Base-by-base conservation (phyloP, 73 alveolate genomes). In the Paramecium sexaurelia region DNA sequence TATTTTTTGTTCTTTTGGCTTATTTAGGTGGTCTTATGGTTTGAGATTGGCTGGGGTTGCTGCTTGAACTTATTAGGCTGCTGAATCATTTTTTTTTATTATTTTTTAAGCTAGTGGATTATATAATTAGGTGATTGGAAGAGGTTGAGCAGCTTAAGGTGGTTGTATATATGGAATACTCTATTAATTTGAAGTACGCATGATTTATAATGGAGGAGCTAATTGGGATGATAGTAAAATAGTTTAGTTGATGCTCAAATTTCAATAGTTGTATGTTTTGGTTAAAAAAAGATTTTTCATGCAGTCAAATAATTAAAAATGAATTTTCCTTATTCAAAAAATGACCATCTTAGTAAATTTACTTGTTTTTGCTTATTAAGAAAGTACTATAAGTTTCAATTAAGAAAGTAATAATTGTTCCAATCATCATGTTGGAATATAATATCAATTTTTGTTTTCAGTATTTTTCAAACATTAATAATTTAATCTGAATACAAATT, bases 301-400 rank as follows among this genome's bases (percentile, higher is more conserved):
- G 24, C 45, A 33, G 45, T 73, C 32, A 73, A n/a, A 33, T 35
- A 73, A 35, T 73, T 32, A 17, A 29, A 73, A 20, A 35, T 9
- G 5, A 27, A 73, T 41, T 73, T 73, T 73, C 57, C 66, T 15
- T 73, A 17, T 17, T 32, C 10, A 35, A 9, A 73, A 73, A 73
- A 73, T 35, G 45, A 33, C 87, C 13, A 27, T 73, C 87, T 37
- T 36, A 33, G 32, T 73, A 61, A 13, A 73, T 73, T 1, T 73
- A 73, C 15, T 73, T 32, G 35, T 73, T 33, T 73, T 73, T 73
- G 35, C n/a, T n/a, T 73, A 73, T 73, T 66, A 11, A 73, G 35
- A 73, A 4, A 73, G 27, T 33, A 33, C 87, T 73, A n/a, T 73
- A 32, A 35, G 13, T 20, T 73, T 66, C 36, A 73, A 29, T 20